Conservation (phyloP, 1,139 yeast genomes). For the Blastobotrys malaysiensis region DNA sequence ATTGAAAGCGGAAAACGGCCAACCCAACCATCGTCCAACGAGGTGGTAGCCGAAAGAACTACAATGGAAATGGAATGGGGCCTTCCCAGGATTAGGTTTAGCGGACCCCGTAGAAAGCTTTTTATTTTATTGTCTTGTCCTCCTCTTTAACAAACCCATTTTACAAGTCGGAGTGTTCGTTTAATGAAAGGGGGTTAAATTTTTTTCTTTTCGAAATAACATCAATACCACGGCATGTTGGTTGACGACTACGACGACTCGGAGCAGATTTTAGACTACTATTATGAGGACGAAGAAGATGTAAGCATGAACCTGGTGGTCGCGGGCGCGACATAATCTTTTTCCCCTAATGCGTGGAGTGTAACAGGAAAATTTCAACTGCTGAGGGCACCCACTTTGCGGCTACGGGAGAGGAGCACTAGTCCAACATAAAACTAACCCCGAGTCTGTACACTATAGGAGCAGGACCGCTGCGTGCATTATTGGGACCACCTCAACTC, state of each 20-base stretch:
- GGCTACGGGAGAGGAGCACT: too few relatives aligned
- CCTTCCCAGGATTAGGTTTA: background rate
- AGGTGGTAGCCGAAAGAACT: too few relatives aligned
- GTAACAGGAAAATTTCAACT: background rate
- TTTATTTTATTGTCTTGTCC: too few relatives aligned
- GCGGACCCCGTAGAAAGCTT: background rate
- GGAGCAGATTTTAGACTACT: background rate
- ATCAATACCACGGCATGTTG: background rate
- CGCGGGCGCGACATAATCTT: background rate
- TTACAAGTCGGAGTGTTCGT: too few relatives aligned
- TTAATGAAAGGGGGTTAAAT: too few relatives aligned
- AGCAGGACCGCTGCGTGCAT: background rate
- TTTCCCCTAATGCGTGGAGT: background rate
- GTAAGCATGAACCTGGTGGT: too few relatives aligned
- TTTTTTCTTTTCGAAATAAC: background rate
- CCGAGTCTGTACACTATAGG: too few relatives aligned
- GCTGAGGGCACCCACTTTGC: background rate
- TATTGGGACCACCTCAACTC: background rate
- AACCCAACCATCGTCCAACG: background rate
- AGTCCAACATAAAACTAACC: too few relatives aligned
- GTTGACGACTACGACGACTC: background rate
- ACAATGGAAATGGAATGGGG: too few relatives aligned
- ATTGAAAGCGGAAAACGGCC: background rate
- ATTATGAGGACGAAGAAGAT: background rate
- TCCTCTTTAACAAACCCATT: too few relatives aligned